Conservation (phyloP, 805 yeast species). For the Komagataella phaffii region DNA sequence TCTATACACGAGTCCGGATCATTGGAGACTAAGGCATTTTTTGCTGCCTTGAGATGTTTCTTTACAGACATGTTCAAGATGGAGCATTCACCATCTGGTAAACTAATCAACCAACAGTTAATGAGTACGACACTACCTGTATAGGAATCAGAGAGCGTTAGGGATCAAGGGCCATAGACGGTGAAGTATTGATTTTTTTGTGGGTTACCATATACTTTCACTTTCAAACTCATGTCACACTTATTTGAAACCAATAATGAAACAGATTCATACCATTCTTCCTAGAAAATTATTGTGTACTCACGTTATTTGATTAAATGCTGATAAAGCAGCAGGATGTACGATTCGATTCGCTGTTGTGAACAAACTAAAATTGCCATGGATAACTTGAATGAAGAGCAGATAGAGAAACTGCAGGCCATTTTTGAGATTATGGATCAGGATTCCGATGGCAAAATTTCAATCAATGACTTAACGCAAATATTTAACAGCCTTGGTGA, state of each 20-base stretch:
- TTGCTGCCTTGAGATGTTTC: slow-evolving; percentile 31
- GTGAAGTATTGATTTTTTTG: too few relatives aligned
- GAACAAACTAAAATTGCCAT: not conserved
- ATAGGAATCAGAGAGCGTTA: too few relatives aligned
- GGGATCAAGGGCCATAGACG: too few relatives aligned
- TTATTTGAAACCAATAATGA: not conserved
- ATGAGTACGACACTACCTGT: not conserved
- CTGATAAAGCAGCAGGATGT: too few relatives aligned
- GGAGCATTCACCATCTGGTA: not conserved
- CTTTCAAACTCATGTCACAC: not conserved
- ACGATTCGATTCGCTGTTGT: too few relatives aligned
- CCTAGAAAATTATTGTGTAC: not conserved
- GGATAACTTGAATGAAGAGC: slow-evolving; percentile 38
- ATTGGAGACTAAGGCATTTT: slow-evolving; percentile 32
- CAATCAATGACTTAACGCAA: slow-evolving; percentile 38
- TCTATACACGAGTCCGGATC: slow-evolving; percentile 54
- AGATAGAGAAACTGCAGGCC: slow-evolving; percentile 53
- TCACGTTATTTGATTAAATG: not conserved
- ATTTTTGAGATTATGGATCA: slow-evolving; percentile 74
- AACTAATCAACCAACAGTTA: too few relatives aligned
- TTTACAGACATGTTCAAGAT: slow-evolving; percentile 4
- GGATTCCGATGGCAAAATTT: slow-evolving; percentile 60
- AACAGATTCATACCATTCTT: not conserved
- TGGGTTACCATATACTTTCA: not conserved
- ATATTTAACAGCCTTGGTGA: slow-evolving; percentile 42